Evolutionary conservation across 768 basidiomycete genomes (phyloP), one percentile per base, ranked within the genome.

Genomic region (Amanita rubescens): DNA sequence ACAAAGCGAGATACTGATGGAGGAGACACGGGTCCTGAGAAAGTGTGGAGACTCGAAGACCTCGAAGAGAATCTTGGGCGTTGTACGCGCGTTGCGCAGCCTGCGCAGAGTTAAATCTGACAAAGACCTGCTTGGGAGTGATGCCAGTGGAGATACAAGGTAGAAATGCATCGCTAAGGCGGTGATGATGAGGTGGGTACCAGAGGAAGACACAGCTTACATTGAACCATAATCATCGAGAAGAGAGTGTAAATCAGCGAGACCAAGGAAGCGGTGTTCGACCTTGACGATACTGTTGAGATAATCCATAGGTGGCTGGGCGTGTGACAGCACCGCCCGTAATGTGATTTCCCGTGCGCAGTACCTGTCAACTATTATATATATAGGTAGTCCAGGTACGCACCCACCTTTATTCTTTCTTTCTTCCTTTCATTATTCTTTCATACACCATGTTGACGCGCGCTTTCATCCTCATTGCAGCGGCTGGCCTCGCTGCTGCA

Each of bases 401-500:
- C 54, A 46, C 35, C 48, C 14, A 47, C 39, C 49, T 39, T 50
- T 44, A 44, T 34, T 55, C 53, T 54, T 55, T 47, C 54, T 60
- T 51, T 62, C n/a, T n/a, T n/a, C n/a, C n/a, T n/a, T n/a, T n/a
- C n/a, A n/a, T n/a, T n/a, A n/a, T n/a, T n/a, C n/a, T n/a, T n/a
- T n/a, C n/a, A n/a, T n/a, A n/a, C n/a, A n/a, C n/a, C n/a, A 49
- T 52, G 59, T 46, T 46, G 54, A 55, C 57, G 53, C 55, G 51
- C 33, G 55, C 51, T 49, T 37, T 51, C 33, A 41, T 59, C 42
- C 50, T 71, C 50, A 60, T 65, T 57, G 63, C 62, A 53, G 55
- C 69, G 34, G 62, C 66, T 58, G 65, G 63, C 44, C 65, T 65
- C 59, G 73, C 63, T 63, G 61, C 69, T 54, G 79, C 79, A 41